Conservation (phyloP, 1,284 basidiomycete species). For the Rhodotorula sp. region DNA sequence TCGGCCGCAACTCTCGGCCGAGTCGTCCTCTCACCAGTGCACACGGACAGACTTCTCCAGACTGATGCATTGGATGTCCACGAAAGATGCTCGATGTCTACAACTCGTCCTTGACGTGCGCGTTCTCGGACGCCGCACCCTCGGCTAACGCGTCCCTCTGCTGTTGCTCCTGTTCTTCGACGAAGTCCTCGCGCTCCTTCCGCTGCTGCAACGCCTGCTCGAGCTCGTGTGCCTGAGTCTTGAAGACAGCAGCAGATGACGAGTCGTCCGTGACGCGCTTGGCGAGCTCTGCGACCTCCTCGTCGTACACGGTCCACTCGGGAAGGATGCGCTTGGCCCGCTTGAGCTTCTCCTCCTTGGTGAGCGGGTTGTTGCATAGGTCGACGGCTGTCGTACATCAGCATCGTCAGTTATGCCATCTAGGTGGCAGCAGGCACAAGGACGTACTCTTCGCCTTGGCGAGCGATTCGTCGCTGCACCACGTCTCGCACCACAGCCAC, state of each 20-base stretch:
- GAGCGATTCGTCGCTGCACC: slow-evolving; percentile 66
- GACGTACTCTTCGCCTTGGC: slow-evolving; percentile 67
- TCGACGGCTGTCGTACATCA: slow-evolving; percentile 22
- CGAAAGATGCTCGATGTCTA: not conserved
- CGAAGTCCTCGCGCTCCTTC: slow-evolving; percentile 31
- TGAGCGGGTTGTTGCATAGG: slow-evolving; percentile 44
- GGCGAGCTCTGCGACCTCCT: slow-evolving; percentile 51
- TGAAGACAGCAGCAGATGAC: not conserved
- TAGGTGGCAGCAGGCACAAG: not conserved
- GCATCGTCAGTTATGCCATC: too few species aligned
- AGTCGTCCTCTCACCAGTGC: too few species aligned
- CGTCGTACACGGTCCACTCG: slow-evolving; percentile 93
- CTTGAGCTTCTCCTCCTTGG: slow-evolving; percentile 80
- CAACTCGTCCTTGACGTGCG: slow-evolving; percentile 20
- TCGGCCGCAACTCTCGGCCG: too few species aligned
- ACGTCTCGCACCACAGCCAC: slow-evolving; percentile 79
- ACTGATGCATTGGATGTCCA: too few species aligned
- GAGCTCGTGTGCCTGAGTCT: slow-evolving; percentile 32
- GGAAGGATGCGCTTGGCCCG: slow-evolving; percentile 86
- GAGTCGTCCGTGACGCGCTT: slow-evolving; percentile 39
- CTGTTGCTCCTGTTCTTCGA: slow-evolving; percentile 13
- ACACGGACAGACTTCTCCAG: too few species aligned
- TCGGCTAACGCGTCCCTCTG: not conserved
- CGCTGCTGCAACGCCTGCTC: slow-evolving; percentile 39
- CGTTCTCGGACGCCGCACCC: not conserved